Percentiles rank a stretch among this genome's conserved stretches.
These are phyloP conservation scores for Cucurbita pepo DNA, from an alignment of 306 rosid species.

Conservation along the genomic window DNA sequence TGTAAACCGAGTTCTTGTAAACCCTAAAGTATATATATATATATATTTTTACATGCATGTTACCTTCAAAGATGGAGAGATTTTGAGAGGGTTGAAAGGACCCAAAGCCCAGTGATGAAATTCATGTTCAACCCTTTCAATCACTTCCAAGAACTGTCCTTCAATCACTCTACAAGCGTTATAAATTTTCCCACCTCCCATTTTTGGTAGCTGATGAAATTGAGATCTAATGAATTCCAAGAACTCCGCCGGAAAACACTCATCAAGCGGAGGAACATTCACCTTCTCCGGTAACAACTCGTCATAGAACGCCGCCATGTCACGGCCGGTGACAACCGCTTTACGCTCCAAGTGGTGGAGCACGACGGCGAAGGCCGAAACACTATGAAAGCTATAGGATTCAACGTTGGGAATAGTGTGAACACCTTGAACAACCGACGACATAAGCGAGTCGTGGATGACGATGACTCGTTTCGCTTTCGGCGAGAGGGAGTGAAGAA, in stretches of 20 bases:
- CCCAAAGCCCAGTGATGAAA: conserved; percentile 55
- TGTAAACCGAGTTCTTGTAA: too few relatives aligned
- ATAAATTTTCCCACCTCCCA: conserved; percentile 24
- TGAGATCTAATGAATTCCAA: conserved; percentile 19
- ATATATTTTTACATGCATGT: too few relatives aligned
- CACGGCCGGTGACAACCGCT: neutral
- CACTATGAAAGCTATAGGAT: conserved; percentile 38
- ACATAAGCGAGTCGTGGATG: conserved; percentile 56
- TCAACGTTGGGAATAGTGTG: conserved; percentile 23
- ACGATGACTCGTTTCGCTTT: conserved; percentile 24
- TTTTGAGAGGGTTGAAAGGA: conserved; percentile 36
- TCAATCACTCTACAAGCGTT: conserved; percentile 43
- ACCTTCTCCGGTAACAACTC: conserved; percentile 6
- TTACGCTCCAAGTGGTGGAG: conserved; percentile 16
- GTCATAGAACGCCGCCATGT: neutral
- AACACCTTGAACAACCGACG: conserved; percentile 32
- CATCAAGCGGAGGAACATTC: conserved; percentile 24
- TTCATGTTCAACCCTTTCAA: conserved; percentile 6
- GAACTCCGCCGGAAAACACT: conserved; percentile 33
- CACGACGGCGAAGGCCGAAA: conserved; percentile 41
- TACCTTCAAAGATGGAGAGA: neutral
- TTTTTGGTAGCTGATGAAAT: conserved; percentile 11
- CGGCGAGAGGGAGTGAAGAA: conserved; percentile 25
- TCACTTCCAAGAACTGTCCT: conserved; percentile 23
- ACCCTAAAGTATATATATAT: too few relatives aligned